phyloP scores from a whole-genome alignment of 2,329 filamentous ascomycete genomes.

The Pseudogymnoascus pannorum region DNA sequence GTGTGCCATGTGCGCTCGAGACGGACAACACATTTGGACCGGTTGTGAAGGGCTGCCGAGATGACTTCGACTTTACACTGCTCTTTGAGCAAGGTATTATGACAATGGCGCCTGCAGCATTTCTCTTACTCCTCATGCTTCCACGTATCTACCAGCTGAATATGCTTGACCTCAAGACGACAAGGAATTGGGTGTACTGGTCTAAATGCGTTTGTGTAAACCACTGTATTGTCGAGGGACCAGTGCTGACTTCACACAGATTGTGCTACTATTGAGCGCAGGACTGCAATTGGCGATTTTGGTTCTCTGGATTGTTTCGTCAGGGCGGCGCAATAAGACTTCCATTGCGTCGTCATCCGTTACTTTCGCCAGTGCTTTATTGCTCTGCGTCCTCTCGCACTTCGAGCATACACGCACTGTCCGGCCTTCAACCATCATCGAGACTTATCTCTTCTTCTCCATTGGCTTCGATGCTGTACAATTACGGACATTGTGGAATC shows the following conservation, averaged over 20 bases:
- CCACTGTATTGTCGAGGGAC: not conserved
- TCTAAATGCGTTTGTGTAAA: constrained; percentile 5
- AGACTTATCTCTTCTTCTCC: constrained; percentile 35
- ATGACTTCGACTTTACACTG: constrained; percentile 29
- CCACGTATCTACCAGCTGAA: not conserved
- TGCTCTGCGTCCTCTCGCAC: constrained; percentile 28
- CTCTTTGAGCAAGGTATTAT: constrained; percentile 27
- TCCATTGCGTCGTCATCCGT: constrained; percentile 27
- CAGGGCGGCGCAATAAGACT: constrained; percentile 11
- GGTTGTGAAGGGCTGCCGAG: constrained; percentile 20
- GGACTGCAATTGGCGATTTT: not conserved
- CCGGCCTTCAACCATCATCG: constrained; percentile 37
- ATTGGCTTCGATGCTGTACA: constrained; percentile 38
- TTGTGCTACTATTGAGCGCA: not conserved
- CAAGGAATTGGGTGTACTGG: not conserved
- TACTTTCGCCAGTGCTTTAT: constrained; percentile 27
- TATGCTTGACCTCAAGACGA: not conserved
- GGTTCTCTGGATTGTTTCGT: constrained; percentile 3
- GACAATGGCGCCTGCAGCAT: not conserved
- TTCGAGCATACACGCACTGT: constrained; percentile 30
- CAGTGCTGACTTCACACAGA: not conserved
- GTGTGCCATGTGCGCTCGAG: not conserved
- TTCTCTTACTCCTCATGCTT: not conserved
- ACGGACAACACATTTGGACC: constrained; percentile 25
- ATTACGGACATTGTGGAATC: constrained; percentile 37